Base-by-base conservation (phyloP, 1,284 basidiomycete species). In the Microbotryum intermedium region DNA sequence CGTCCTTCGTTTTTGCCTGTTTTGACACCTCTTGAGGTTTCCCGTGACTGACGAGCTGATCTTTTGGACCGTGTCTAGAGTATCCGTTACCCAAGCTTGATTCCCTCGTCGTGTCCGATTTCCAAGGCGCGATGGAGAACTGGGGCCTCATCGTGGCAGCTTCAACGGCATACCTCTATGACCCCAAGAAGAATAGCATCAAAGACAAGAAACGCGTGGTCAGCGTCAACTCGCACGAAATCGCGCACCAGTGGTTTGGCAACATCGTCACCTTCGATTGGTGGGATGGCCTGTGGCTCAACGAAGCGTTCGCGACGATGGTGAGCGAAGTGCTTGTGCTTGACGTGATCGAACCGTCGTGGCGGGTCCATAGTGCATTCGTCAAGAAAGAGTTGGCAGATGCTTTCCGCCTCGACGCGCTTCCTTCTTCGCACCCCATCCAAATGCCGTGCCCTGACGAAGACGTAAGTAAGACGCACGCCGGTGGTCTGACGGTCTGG, bases 381-480 rank as follows among this genome's bases (percentile, higher is more conserved):
- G 75, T 82, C 71, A 79, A 77, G 62, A 66, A 71, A 25, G 79
- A 81, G 65, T 72, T 81, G n/a, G 73, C 76, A 53, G 68, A 74
- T 20, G 90, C 92, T 20, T 80, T 95, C 25, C 77, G 79, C 47
- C 81, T 97, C 56, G 93, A 98, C 72, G 83, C 88, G 9, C 90
- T 92, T 74, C 78, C 87, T 18, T 93, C 90, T 21, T 93, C 90
- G 45, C 93, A 98, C 75, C 88, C 92, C 1, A 90, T 98, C 71
- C 90, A 97, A 75, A 90, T 95, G n/a, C 85, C 11, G 13, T 39
- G 34, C 18, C 34, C 34, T 16, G 34, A 39, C 34, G 34, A 39
- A 39, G 34, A 11, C 10, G 34, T 39, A 34, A 34, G 34, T 9
- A 34, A 3, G 16, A 34, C 10, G 34, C 1, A n/a, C n/a, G n/a